Base-by-base conservation (phyloP, 441 rosid genomes). In the Erodium chrysanthum region DNA sequence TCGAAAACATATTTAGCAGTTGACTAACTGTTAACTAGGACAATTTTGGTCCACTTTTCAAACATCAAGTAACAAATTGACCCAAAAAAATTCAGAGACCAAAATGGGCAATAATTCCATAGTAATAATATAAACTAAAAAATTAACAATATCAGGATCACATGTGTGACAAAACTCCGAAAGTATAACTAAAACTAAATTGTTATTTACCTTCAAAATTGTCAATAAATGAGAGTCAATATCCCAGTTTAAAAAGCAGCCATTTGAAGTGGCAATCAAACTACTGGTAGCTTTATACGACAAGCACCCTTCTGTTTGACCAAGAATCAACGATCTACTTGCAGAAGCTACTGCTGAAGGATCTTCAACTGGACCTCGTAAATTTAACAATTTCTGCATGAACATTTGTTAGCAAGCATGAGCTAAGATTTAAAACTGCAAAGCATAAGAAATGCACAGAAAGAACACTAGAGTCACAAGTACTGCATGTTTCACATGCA, bases 351-450 rank as follows among this genome's bases (percentile, higher is more conserved):
- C 92, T 60, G 79, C 84, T 77, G 96, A 94, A 70, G 96, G 96
- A 87, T 94, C 97, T 82, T 89, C 94, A 70, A 89, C 84, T 70
- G 87, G 85, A 70, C 92, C 94, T 79, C 74, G 76, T 54, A 85
- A 85, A 70, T 80, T 78, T 76, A 91, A 69, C 84, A 89, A 79
- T 84, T 86, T 88, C 98, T 94, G 92, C 88, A 84, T 75, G 65
- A 74, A 71, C 58, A 70, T 79, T 77, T 75, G 78, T 65, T 77
- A 84, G 77, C 72, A 78, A 35, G 64, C 52, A 68, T 54, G 72
- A 75, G 67, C 64, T 73, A 67, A 59, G 68, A 72, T 68, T 64
- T 65, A 66, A 74, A 68, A 74, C 60, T 64, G 54, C 20, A 66
- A 27, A 42, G 64, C 42, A 63, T 27, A 48, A 56, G 29, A 72